Evolutionary conservation across 352 stramenopile genomes (phyloP), one percentile per base, ranked within the genome.

Genomic region (Blastocystis sp.): DNA sequence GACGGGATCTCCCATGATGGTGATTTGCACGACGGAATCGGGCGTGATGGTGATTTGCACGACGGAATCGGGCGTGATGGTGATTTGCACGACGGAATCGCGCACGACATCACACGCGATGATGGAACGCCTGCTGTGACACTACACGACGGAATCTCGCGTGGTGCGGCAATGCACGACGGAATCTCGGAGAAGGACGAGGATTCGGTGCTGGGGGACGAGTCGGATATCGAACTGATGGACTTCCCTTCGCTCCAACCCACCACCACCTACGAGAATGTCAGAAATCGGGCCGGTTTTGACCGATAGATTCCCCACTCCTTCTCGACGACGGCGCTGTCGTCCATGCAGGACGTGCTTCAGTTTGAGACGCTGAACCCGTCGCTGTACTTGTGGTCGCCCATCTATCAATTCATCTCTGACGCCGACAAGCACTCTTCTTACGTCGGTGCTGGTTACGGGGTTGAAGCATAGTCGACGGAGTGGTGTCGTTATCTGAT

Each of bases 351-450:
- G 14, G 48, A 71, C 38, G 64, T 45, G 19, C 34, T 71, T 40
- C 64, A 45, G 60, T 81, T 81, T 17, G 71, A 81, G 45, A 81
- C 61, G 71, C 60, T 81, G 60, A 81, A 81, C 43, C 71, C 71
- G n/a, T 64, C 71, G 17, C 54, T 81, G 28, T 81, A 57, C 38
- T 45, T 81, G 11, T 68, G 54, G 71, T 3, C 21, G 38, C 43
- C 52, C 0, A 81, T 81, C 19, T 40, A 81, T 66, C 34, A 63
- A 19, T 81, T 64, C 42, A 52, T 65, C n/a, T 42, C 65, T 7
- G n/a, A 21, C 54, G 28, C 14, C 0, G 59, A 59, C 14, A 24
- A 28, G 38, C 71, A 28, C 59, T 68, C n/a, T 21, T 64, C 9
- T 21, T 68, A 19, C 14, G 34, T 40, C 17, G 17, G 34, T 0